phyloP scores from a whole-genome alignment of 1,284 basidiomycete species.

The Rhodotorula glutinis region DNA sequence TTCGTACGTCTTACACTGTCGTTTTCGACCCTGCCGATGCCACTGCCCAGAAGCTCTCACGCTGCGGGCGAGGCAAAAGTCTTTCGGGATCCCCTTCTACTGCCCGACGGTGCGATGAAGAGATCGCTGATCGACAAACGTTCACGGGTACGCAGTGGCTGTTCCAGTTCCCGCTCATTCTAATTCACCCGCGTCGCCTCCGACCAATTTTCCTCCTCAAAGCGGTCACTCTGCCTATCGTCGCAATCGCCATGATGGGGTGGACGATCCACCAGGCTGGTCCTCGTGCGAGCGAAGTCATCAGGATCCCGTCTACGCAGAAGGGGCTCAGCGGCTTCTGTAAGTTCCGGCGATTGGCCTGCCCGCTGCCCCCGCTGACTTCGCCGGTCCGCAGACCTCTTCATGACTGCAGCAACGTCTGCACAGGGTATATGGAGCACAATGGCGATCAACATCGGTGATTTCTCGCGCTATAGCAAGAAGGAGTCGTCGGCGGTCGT shows the following conservation, averaged over 20 bases:
- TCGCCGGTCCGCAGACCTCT: neutral
- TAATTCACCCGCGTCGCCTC: constrained; percentile 65
- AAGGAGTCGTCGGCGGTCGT: constrained; percentile 51
- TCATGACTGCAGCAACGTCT: constrained; percentile 25
- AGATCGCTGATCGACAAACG: no score
- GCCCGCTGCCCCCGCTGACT: neutral
- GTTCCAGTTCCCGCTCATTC: constrained; percentile 58
- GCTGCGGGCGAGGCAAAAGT: no score
- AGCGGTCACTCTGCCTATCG: constrained; percentile 59
- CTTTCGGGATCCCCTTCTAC: no score
- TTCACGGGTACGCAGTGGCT: constrained; percentile 15
- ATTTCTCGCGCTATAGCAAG: constrained; percentile 34
- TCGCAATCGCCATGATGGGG: constrained; percentile 67
- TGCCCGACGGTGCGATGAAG: no score
- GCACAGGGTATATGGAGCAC: constrained; percentile 17
- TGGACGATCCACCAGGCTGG: constrained; percentile 67
- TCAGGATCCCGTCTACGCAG: constrained; percentile 49
- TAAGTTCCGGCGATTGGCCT: neutral
- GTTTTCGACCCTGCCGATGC: neutral
- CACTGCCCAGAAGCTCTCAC: no score
- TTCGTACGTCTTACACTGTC: constrained; percentile 52
- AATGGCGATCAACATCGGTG: constrained; percentile 10
- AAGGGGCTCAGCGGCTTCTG: constrained; percentile 15
- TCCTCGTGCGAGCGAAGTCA: constrained; percentile 54
- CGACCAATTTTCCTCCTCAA: constrained; percentile 63